phyloP scores from a whole-genome alignment of 2,329 filamentous ascomycete species.

The Ophiostoma triangulosporum region DNA sequence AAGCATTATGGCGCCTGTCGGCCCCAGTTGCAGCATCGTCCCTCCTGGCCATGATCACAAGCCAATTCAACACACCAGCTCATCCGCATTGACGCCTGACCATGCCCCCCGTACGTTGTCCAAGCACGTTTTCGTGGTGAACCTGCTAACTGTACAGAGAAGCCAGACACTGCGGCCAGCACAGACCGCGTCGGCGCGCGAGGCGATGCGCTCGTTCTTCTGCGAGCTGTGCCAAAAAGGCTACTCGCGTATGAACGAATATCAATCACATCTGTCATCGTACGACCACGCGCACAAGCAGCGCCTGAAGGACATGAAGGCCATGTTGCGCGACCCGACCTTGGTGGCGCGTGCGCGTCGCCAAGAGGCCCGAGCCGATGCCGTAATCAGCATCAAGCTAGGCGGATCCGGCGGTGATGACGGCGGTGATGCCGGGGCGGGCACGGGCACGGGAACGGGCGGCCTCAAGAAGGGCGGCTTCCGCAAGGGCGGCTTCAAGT shows the following conservation, averaged over 20 bases:
- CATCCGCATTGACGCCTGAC: background rate
- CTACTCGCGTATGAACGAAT: slow-evolving; percentile 90
- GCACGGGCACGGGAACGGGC: background rate
- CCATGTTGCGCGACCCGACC: slow-evolving; percentile 60
- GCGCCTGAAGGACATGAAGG: slow-evolving; percentile 76
- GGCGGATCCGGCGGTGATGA: slow-evolving; percentile 19
- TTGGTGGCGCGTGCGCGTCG: slow-evolving; percentile 52
- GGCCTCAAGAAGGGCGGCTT: slow-evolving; percentile 53
- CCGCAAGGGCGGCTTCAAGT: slow-evolving; percentile 75
- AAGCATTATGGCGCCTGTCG: background rate
- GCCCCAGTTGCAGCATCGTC: background rate
- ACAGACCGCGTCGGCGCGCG: slow-evolving; percentile 52
- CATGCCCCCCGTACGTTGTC: slow-evolving; percentile 8
- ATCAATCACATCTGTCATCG: slow-evolving; percentile 82
- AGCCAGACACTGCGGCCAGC: slow-evolving; percentile 45
- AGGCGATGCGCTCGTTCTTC: slow-evolving; percentile 69
- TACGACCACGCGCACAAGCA: slow-evolving; percentile 96
- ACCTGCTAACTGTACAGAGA: slow-evolving; percentile 25
- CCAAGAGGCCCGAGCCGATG: slow-evolving; percentile 56
- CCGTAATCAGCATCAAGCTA: slow-evolving; percentile 54
- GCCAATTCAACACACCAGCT: background rate
- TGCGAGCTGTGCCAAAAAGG: slow-evolving; percentile 85
- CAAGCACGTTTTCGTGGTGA: too few relatives aligned
- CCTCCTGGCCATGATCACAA: background rate
- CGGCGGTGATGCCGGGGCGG: slow-evolving; percentile 2